phyloP scores from a whole-genome alignment of 345 rosid genomes.

The Sisymbrium irio region DNA sequence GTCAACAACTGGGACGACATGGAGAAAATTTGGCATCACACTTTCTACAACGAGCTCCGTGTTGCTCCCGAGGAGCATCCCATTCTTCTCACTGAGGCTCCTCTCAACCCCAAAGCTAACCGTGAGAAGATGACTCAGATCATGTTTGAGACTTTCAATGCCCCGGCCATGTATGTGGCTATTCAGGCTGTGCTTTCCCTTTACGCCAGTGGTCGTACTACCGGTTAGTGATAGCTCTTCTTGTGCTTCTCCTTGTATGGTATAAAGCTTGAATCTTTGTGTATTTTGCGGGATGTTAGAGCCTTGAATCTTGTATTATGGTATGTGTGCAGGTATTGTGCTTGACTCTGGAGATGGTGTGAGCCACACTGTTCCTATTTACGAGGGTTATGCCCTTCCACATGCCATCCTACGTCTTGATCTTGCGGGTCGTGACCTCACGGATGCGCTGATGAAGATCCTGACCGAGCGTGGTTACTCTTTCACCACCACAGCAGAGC shows the following conservation, averaged over 20 bases:
- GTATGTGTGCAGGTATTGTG: constrained; percentile 66
- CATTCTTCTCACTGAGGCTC: constrained; percentile 78
- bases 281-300: background rate
- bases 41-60: constrained; percentile 93
- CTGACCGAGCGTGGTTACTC: constrained; percentile 95
- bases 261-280: constrained; percentile 6
- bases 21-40: constrained; percentile 96
- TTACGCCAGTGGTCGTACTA: constrained; percentile 97
- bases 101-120: constrained; percentile 94
- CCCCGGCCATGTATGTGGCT: constrained; percentile 93
- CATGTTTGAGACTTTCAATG: constrained; percentile 90
- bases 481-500: constrained; percentile 94
- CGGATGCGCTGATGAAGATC: constrained; percentile 80
- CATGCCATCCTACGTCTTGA: constrained; percentile 93
- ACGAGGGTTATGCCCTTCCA: constrained; percentile 87
- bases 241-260: background rate
- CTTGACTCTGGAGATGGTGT: constrained; percentile 95
- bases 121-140: constrained; percentile 99
- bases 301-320: background rate
- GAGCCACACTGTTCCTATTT: constrained; percentile 87
- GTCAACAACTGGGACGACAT: constrained; percentile 97
- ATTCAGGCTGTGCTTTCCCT: constrained; percentile 94
- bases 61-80: constrained; percentile 96
- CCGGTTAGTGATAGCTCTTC: constrained; percentile 50
- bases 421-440: constrained; percentile 92